A percentile compares a stretch with the other conserved stretches of the same genome.
Conservation (phyloP, 2,329 filamentous ascomycete species). For the Fusarium sacchari region DNA sequence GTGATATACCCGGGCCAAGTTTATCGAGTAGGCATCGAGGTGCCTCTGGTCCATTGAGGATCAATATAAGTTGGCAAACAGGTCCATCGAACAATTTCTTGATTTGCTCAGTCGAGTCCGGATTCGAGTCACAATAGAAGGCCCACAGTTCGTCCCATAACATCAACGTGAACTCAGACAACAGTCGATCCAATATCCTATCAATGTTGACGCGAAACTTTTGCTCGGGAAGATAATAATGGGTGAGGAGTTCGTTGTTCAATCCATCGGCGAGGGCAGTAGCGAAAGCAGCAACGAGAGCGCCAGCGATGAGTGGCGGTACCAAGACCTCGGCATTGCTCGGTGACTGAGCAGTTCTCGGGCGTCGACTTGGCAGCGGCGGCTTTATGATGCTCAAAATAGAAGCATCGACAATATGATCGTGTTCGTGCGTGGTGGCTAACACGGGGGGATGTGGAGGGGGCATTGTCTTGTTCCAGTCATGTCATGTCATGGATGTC, state of each 20-base stretch:
- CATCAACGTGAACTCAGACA: slow-evolving; percentile 46
- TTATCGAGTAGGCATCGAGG: slow-evolving; percentile 49
- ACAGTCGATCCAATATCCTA: slow-evolving; percentile 49
- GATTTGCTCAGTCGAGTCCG: slow-evolving; percentile 46
- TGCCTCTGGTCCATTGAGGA: slow-evolving; percentile 51
- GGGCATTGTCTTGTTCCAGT: slow-evolving; percentile 39
- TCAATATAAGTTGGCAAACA: slow-evolving; percentile 50
- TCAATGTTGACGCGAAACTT: slow-evolving; percentile 50
- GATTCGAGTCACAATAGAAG: slow-evolving; percentile 46
- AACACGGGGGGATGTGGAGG: slow-evolving; percentile 38
- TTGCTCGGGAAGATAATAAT: slow-evolving; percentile 51
- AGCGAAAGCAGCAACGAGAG: slow-evolving; percentile 49
- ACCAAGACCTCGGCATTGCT: slow-evolving; percentile 48
- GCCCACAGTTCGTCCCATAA: slow-evolving; percentile 52
- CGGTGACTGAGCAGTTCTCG: slow-evolving; percentile 43
- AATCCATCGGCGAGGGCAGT: slow-evolving; percentile 48
- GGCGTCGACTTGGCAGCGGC: slow-evolving; percentile 47
- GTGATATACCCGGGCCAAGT: slow-evolving; percentile 49
- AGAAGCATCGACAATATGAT: slow-evolving; percentile 20
- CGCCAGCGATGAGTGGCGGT: slow-evolving; percentile 50
- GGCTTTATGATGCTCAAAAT: slow-evolving; percentile 47
- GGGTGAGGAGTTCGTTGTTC: slow-evolving; percentile 50
- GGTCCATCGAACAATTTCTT: slow-evolving; percentile 51
- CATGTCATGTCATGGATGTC: slow-evolving; percentile 9
- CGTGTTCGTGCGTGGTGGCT: slow-evolving; percentile 31